Evolutionary conservation across 2,329 filamentous ascomycete species (phyloP).

Genomic region (Tolypocladium paradoxum): DNA sequence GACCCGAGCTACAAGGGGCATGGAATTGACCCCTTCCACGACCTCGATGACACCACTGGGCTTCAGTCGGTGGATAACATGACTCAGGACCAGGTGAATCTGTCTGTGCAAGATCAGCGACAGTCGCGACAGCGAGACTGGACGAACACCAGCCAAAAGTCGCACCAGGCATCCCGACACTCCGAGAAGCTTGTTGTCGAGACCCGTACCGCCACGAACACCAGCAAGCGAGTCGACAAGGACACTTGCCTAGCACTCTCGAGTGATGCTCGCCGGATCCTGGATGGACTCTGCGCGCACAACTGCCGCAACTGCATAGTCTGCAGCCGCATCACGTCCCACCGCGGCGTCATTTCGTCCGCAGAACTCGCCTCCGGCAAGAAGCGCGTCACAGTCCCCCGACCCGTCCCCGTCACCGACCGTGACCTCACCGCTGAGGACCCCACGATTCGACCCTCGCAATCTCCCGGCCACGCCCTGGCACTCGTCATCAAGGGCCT

Average conservation of each 20-base stretch:
- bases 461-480: constrained; percentile 61
- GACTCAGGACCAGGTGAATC: constrained; percentile 22
- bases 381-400: constrained; percentile 51
- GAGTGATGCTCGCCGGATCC: constrained; percentile 37
- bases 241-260: constrained; percentile 36
- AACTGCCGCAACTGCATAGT: constrained; percentile 46
- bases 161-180: constrained; percentile 13
- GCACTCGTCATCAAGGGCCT: constrained; percentile 75
- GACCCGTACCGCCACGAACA: constrained; percentile 12
- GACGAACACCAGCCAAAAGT: constrained; percentile 14
- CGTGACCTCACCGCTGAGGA: constrained; percentile 40
- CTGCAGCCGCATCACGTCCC: constrained; percentile 41
- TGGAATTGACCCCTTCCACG: constrained; percentile 14
- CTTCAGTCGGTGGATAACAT: constrained; percentile 22
- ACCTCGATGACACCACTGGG: constrained; percentile 24
- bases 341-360: constrained; percentile 25
- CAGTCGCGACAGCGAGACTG: constrained; percentile 4
- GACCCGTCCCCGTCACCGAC: constrained; percentile 56
- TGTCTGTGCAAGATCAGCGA: constrained; percentile 12
- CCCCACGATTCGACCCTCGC: constrained; percentile 52
- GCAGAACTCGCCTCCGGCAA: constrained; percentile 31
- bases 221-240: constrained; percentile 13
- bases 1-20: not conserved
- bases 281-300: constrained; percentile 43
- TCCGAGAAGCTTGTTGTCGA: constrained; percentile 13